These are phyloP conservation scores for Penicillium rolfsii DNA, from an alignment of 2,329 filamentous ascomycete genomes.

Conservation along the genomic window DNA sequence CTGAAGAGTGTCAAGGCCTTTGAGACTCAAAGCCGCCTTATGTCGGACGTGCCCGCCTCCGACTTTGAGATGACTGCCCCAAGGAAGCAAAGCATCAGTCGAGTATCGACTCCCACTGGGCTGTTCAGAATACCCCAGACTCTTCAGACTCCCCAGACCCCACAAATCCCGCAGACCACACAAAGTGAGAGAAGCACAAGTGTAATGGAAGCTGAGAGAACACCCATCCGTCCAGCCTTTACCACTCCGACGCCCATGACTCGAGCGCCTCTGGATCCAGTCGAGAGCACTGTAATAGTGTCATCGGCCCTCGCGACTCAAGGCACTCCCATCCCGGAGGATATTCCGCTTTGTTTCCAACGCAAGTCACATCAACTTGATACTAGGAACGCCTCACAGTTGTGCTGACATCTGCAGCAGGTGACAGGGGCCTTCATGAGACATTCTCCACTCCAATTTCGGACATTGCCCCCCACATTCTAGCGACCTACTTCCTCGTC, in stretches of 20 bases:
- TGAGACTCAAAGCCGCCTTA: neutral
- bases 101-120: neutral
- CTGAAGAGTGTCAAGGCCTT: neutral
- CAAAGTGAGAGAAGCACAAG: neutral
- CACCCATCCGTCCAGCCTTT: neutral
- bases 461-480: neutral
- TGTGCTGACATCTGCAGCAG: neutral
- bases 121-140: neutral
- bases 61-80: neutral
- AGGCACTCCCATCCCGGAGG: neutral
- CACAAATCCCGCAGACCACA: neutral
- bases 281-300: neutral
- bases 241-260: neutral
- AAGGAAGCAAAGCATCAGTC: neutral
- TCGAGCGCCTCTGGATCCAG: neutral
- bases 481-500: conserved; percentile 17
- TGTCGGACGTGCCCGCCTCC: neutral
- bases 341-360: neutral
- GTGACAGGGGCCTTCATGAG: neutral
- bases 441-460: neutral
- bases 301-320: neutral
- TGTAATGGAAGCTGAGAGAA: neutral
- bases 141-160: neutral
- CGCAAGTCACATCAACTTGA: neutral
- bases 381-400: neutral